Conservation (phyloP, 352 stramenopile species). For the Peronosclerospora sorghi region DNA sequence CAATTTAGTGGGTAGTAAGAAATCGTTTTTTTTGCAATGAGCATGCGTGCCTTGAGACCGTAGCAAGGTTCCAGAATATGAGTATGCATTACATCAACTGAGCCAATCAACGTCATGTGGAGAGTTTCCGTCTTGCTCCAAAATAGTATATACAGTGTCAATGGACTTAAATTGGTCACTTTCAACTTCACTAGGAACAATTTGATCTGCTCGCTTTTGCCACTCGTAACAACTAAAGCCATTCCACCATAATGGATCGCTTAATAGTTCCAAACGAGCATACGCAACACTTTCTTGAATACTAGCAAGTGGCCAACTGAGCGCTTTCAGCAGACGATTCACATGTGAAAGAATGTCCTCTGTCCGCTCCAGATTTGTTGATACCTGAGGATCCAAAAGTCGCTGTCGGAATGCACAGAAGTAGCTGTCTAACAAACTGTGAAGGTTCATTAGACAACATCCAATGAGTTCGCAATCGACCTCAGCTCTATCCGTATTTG, state of each 20-base stretch:
- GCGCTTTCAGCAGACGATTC: slow-evolving; percentile 23
- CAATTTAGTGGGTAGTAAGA: too few relatives aligned
- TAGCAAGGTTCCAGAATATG: too few relatives aligned
- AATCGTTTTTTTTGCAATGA: too few relatives aligned
- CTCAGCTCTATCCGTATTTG: slow-evolving; percentile 1
- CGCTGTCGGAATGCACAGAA: slow-evolving; percentile 19
- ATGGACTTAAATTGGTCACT: not conserved
- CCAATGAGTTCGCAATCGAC: slow-evolving; percentile 38
- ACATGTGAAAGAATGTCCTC: slow-evolving; percentile 8
- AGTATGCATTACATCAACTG: too few relatives aligned
- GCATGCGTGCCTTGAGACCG: too few relatives aligned
- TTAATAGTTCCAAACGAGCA: slow-evolving; percentile 8
- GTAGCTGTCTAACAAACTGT: slow-evolving; percentile 40
- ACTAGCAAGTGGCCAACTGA: slow-evolving; percentile 33
- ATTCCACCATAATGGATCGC: slow-evolving; percentile 26
- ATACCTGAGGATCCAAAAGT: slow-evolving; percentile 3
- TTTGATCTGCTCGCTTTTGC: slow-evolving; percentile 10
- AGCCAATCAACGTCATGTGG: slow-evolving; percentile 17
- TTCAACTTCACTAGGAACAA: not conserved
- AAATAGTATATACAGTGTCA: slow-evolving; percentile 3
- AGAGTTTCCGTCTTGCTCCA: slow-evolving; percentile 10
- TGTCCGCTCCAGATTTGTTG: slow-evolving; percentile 1
- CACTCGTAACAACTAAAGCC: slow-evolving; percentile 35
- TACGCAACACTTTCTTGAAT: slow-evolving; percentile 21
- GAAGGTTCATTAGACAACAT: slow-evolving; percentile 51